Base-by-base conservation (phyloP, 1,284 basidiomycete genomes). In the Pterulicium gracile region DNA sequence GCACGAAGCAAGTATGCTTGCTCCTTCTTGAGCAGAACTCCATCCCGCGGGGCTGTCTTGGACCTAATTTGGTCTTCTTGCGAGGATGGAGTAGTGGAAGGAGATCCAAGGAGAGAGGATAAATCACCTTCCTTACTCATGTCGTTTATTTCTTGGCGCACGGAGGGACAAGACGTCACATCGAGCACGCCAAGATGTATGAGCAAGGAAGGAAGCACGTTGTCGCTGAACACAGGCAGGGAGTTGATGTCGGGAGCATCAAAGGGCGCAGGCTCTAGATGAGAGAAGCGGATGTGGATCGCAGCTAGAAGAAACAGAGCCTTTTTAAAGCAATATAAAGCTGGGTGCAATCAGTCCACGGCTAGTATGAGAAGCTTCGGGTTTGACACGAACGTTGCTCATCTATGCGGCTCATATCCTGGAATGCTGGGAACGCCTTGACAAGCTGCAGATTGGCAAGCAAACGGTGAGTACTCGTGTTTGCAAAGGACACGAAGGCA, bases 311-410 rank as follows among this genome's bases (percentile, higher is more conserved):
- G 73, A 61, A 91, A 88, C 22, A 94, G 68, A 1, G 87, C 89
- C 57, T 93, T 92, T 62, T 92, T 93, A 71, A 90, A 88, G 57
- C 88, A 75, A 61, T 88, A 92, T 7, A 92, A 73, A 4, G 76
- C 86, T 88, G 53, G 24, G 39, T 15, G 21, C 22, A 18, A 39
- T 41, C 32, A 18, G 15, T 35, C 22, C 24, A 35, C 24, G 17
- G 24, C 45, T 24, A 18, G 35, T 42, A 21, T 36, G 43, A 36
- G 23, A 20, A 46, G 21, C 14, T 32, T 23, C 46, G 41, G 49
- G 27, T 45, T 14, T 19, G 45, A 44, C 32, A 69, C 80, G 59
- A 56, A 87, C 86, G 72, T 59, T 73, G 64, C 21, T 69, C 76
- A 36, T 82, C 61, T 1, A 89, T 72, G 4, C 72, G 45, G 14